Conservation (phyloP, 768 basidiomycete species). For the Cubamyces sp. region DNA sequence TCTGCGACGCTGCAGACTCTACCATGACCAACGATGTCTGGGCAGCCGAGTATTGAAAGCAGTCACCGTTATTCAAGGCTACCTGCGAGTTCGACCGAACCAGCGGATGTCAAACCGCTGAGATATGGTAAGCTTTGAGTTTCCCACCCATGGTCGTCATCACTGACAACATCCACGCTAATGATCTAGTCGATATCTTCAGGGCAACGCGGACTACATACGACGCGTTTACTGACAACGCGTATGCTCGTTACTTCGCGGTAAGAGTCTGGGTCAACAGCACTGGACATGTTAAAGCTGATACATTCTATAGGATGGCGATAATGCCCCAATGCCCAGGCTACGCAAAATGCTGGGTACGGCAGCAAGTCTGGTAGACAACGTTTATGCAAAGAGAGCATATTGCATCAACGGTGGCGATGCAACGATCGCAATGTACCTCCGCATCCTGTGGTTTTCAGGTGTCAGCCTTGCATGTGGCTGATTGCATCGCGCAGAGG, state of each 20-base stretch:
- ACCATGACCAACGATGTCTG: too few relatives aligned
- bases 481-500: neutral
- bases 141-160: too few relatives aligned
- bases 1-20: too few relatives aligned
- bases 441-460: too few relatives aligned
- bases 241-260: neutral
- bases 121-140: neutral
- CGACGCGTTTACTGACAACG: neutral
- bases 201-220: neutral
- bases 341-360: constrained; percentile 1
- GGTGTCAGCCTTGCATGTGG: too few relatives aligned
- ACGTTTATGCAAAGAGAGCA: neutral
- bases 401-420: constrained; percentile 3
- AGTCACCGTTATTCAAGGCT: too few relatives aligned
- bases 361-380: neutral
- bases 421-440: constrained; percentile 1
- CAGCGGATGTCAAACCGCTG: neutral
- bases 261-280: neutral
- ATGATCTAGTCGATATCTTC: neutral
- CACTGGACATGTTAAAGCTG: neutral
- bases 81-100: neutral
- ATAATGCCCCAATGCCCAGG: neutral
- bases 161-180: neutral
- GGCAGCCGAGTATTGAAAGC: too few relatives aligned
- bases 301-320: neutral